phyloP scores from a whole-genome alignment of 306 rosid genomes.

The Cicer judaicum region DNA sequence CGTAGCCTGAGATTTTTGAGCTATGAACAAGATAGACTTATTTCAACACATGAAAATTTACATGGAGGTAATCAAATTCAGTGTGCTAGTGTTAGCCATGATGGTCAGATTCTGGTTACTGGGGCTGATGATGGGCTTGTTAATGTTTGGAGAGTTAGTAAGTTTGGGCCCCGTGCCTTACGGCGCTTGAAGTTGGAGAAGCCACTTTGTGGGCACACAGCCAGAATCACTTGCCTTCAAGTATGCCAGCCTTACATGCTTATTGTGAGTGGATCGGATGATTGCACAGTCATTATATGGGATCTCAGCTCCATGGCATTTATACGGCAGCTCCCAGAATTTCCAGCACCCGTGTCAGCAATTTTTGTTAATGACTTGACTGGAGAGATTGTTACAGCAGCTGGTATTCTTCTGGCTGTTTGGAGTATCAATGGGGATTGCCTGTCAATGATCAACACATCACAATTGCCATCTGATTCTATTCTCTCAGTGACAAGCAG shows the following conservation, averaged over 20 bases:
- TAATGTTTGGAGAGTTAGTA: constrained; percentile 87
- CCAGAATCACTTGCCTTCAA: constrained; percentile 85
- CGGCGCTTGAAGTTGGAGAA: constrained; percentile 85
- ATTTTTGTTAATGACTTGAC: constrained; percentile 89
- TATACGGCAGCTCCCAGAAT: constrained; percentile 95
- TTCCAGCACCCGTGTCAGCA: constrained; percentile 87
- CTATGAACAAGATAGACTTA: constrained; percentile 91
- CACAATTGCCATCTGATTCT: constrained; percentile 96
- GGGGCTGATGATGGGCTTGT: constrained; percentile 97
- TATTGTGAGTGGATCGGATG: constrained; percentile 95
- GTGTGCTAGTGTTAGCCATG: constrained; percentile 86
- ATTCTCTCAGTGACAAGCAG: constrained; percentile 89
- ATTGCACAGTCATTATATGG: constrained; percentile 94
- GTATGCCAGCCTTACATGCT: constrained; percentile 99
- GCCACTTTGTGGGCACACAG: constrained; percentile 88
- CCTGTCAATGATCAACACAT: constrained; percentile 86
- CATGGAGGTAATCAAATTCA: constrained; percentile 92
- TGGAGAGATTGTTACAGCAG: constrained; percentile 95
- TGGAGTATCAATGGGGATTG: constrained; percentile 99
- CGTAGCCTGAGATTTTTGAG: constrained; percentile 92
- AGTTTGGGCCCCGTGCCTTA: constrained; percentile 67
- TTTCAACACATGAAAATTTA: constrained; percentile 96
- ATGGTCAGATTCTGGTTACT: constrained; percentile 87
- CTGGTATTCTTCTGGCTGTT: constrained; percentile 90
- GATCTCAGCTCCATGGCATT: constrained; percentile 94